Base-by-base conservation (phyloP, 78 protist genomes). In the Ministeria vibrans region DNA sequence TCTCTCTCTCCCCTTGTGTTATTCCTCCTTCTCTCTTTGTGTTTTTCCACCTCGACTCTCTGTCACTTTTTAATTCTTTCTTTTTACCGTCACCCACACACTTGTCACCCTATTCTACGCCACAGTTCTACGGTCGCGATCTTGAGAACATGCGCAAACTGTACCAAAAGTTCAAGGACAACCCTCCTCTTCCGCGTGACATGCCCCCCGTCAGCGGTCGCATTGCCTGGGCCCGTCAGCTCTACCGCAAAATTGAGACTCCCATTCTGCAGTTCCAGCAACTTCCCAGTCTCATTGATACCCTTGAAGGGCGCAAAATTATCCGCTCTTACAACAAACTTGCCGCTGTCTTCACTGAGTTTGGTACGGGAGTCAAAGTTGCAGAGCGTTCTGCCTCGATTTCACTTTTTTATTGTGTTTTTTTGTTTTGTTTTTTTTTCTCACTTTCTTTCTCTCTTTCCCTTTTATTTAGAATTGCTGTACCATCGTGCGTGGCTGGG, bases 171-270 rank as follows among this genome's bases (percentile, higher is more conserved):
- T 55, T 80, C 25, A 83, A 81, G 78, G 38, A 63, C 2, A 0
- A 55, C 75, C 92, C 96, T 2, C 91, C 96, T 0, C 34, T 85
- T 18, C 72, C 84, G n/a, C 88, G 96, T 68, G 85, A 93, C 86
- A 0, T 76, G n/a, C 86, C 96, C 34, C 96, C 93, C 11, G 86
- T 93, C 15, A 72, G 93, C 3, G 96, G 92, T 9, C 7, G 71
- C 70, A 79, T 93, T 27, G 45, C 61, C 20, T 93, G 92, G 94
- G 72, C 87, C 13, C 75, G 92, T 1, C 92, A 90, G 76, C 77
- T 93, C 30, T 79, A 88, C 61, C 59, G 85, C 22, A 66, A 82
- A 1, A 86, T 90, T 62, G 91, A 90, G 83, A 81, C 32, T 36
- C 94, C 93, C 38, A 90, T 93, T 90, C 28, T 44, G 30, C 69